Base-by-base conservation (phyloP, 2,329 filamentous ascomycete species). In the Alternaria hordeiaustralica region DNA sequence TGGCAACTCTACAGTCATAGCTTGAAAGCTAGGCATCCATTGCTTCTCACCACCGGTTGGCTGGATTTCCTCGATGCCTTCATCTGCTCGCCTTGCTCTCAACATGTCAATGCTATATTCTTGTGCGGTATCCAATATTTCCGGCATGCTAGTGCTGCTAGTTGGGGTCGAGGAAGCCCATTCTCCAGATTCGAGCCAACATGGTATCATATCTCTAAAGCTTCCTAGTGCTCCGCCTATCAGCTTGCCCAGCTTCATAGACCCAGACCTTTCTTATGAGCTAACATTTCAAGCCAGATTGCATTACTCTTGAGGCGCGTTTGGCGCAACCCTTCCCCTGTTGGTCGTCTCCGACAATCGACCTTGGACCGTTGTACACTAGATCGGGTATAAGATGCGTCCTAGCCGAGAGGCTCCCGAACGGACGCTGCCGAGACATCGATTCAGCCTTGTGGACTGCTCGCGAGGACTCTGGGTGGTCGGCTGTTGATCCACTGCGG, bases 1-100 rank as follows among this genome's bases (percentile, higher is more conserved):
- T 57, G 55, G 58, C 49, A 53, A 21, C 30, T 44, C 50, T 46
- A 26, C 51, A 33, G 41, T 58, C 45, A 44, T 30, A 51, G 46
- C 45, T 60, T n/a, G 36, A 49, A 21, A 28, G 44, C 61, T 55
- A 68, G 61, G 59, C 63, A 65, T 46, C 63, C 65, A 53, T 26
- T 57, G 11, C 20, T 51, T 54, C 47, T 62, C 36, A 10, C 23
- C 46, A 21, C 13, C 28, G 47, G 58, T 64, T 67, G 62, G 65
- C 49, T 53, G 23, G 5, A 20, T 46, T 12, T 10, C 7, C 30
- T 18, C 33, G n/a, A 21, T 7, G n/a, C 36, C 8, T 25, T 55
- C 50, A 49, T 45, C 49, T 63, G 18, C 43, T 55, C 15, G 23
- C 56, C 15, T 30, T 13, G 30, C 33, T 58, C 47, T 26, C 13